Evolutionary conservation across 768 basidiomycete species (phyloP).

Genomic region (Pulveroboletus sp.): DNA sequence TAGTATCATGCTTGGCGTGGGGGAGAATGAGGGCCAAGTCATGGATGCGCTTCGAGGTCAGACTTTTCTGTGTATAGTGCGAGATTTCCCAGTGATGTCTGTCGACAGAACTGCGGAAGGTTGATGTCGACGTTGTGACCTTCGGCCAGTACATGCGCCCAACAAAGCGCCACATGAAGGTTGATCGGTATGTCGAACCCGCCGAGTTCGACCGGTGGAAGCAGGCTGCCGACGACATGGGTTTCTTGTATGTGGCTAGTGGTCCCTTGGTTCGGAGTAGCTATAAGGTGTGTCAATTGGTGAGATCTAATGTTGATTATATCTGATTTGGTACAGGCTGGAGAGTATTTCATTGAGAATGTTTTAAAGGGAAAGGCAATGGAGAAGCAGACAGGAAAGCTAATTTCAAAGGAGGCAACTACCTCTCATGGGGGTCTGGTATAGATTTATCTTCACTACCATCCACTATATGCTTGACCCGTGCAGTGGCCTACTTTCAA

Average conservation of each 20-base stretch:
- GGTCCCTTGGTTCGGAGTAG: constrained; percentile 94
- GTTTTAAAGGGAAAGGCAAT: constrained; percentile 61
- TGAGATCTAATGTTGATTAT: background rate
- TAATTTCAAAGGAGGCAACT: constrained; percentile 24
- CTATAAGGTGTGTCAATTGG: constrained; percentile 73
- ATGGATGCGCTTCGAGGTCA: constrained; percentile 77
- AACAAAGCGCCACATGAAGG: constrained; percentile 99
- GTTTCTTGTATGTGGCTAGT: constrained; percentile 95
- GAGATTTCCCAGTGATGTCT: background rate
- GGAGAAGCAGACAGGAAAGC: constrained; percentile 36
- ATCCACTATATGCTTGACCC: background rate
- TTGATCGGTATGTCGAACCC: constrained; percentile 92
- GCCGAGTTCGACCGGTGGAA: constrained; percentile 93
- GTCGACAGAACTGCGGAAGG: constrained; percentile 71
- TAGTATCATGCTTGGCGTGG: constrained; percentile 97
- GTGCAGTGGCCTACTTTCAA: too few relatives aligned
- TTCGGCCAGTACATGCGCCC: constrained; percentile 99
- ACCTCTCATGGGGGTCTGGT: constrained; percentile 3
- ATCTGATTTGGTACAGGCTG: constrained; percentile 54
- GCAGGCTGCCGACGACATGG: constrained; percentile 82
- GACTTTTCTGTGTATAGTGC: constrained; percentile 14
- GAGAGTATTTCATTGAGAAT: constrained; percentile 93
- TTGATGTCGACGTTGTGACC: constrained; percentile 93
- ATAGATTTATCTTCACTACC: background rate
- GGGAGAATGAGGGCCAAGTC: constrained; percentile 82